Evolutionary conservation across 2,329 filamentous ascomycete genomes (phyloP).

Genomic region (Pseudogymnoascus sp.): DNA sequence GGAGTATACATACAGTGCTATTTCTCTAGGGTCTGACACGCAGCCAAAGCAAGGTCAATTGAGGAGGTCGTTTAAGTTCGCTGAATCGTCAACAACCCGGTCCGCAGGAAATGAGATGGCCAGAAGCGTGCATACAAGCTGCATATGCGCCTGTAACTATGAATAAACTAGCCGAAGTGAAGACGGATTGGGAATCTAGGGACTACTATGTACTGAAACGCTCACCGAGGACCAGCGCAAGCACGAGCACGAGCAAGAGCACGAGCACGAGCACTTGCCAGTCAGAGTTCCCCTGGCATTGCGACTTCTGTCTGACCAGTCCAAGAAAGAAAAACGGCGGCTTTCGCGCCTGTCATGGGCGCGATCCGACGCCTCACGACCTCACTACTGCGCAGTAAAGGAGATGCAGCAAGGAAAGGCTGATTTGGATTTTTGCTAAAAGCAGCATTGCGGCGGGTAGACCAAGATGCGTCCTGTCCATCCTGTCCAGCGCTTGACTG

Average conservation of each 20-base stretch:
- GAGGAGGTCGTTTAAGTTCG: not conserved
- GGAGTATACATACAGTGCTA: not conserved
- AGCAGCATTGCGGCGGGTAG: conserved; percentile 7
- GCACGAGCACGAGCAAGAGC: not conserved
- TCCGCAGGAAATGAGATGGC: conserved; percentile 4
- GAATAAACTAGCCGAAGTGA: not conserved
- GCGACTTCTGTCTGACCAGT: not conserved
- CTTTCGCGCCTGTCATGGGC: conserved; percentile 2
- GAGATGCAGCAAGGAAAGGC: not conserved
- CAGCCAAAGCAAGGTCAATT: not conserved
- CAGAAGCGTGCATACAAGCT: conserved; percentile 1
- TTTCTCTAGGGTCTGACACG: not conserved
- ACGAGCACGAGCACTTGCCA: not conserved
- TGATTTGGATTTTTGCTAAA: not conserved
- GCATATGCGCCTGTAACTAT: conserved; percentile 5
- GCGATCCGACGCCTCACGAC: not conserved
- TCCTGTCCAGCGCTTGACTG: conserved; percentile 5
- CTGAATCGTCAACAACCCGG: conserved; percentile 6
- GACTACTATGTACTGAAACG: not conserved
- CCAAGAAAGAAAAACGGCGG: not conserved
- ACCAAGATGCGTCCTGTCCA: not conserved
- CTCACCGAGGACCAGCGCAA: not conserved
- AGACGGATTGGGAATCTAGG: not conserved
- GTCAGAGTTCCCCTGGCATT: not conserved
- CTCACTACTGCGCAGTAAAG: conserved; percentile 1